phyloP scores from a whole-genome alignment of 2,329 filamentous ascomycete genomes.

The Fusarium succisae region DNA sequence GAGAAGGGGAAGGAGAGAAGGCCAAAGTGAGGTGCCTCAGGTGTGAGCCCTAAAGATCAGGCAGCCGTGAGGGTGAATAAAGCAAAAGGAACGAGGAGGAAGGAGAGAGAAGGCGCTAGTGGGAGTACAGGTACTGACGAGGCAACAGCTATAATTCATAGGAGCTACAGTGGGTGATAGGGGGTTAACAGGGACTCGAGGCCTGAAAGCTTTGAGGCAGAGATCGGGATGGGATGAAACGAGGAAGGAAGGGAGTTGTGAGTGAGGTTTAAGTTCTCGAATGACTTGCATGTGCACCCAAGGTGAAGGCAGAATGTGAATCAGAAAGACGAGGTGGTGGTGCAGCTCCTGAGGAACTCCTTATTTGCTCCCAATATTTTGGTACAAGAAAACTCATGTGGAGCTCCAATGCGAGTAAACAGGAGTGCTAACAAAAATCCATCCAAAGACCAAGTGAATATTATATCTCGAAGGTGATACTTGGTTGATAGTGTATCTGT shows the following conservation, averaged over 20 bases:
- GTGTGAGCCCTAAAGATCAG: background rate
- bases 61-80: background rate
- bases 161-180: background rate
- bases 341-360: background rate
- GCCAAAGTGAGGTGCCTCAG: background rate
- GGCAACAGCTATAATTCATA: background rate
- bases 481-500: background rate
- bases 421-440: rapidly evolving
- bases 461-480: background rate
- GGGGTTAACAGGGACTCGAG: background rate
- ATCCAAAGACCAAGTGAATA: background rate
- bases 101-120: background rate
- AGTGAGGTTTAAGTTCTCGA: background rate
- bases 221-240: background rate
- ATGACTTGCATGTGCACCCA: background rate
- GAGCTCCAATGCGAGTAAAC: background rate
- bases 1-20: too few relatives aligned
- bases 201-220: too few relatives aligned
- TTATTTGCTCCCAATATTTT: background rate
- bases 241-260: rapidly evolving
- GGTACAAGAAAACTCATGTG: rapidly evolving
- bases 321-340: background rate
- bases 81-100: background rate
- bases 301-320: background rate
- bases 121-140: background rate